These are phyloP conservation scores for Talaromyces pinophilus DNA, from an alignment of 2,329 filamentous ascomycete genomes.

Conservation along the genomic window DNA sequence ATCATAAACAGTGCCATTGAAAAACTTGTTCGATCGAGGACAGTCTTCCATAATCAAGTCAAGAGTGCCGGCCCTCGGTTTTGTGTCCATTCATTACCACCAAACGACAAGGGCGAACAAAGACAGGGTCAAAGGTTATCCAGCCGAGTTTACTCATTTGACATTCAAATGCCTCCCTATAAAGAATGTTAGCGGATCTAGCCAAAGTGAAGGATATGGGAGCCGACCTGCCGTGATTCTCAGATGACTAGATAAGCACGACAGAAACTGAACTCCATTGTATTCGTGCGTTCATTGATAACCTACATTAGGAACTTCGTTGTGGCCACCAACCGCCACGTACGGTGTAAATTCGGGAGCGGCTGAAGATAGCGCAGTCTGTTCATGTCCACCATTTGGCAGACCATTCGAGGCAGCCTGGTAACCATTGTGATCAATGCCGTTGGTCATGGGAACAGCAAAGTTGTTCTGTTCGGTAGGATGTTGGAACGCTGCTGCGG, in stretches of 20 bases:
- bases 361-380: conserved; percentile 60
- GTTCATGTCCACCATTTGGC: conserved; percentile 44
- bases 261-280: conserved; percentile 52
- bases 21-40: conserved; percentile 30
- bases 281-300: conserved; percentile 32
- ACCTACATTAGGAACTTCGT: conserved; percentile 43
- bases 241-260: conserved; percentile 41
- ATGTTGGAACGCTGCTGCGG: conserved; percentile 40
- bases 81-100: conserved; percentile 16
- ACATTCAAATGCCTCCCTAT: conserved; percentile 10
- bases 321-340: conserved; percentile 31
- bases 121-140: not conserved
- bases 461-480: conserved; percentile 35
- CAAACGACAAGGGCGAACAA: conserved; percentile 11
- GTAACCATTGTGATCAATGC: conserved; percentile 28
- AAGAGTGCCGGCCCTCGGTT: conserved; percentile 44
- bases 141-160: not conserved
- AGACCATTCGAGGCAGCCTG: conserved; percentile 29
- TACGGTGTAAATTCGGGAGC: conserved; percentile 64
- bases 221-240: conserved; percentile 21
- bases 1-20: conserved; percentile 48
- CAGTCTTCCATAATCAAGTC: conserved; percentile 51
- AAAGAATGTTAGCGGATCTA: not conserved
- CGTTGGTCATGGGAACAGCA: conserved; percentile 30
- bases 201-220: not conserved